Evolutionary conservation across 1,284 basidiomycete species (phyloP), one percentile per base, ranked within the genome.

Genomic region (Leccinum pachyderme): DNA sequence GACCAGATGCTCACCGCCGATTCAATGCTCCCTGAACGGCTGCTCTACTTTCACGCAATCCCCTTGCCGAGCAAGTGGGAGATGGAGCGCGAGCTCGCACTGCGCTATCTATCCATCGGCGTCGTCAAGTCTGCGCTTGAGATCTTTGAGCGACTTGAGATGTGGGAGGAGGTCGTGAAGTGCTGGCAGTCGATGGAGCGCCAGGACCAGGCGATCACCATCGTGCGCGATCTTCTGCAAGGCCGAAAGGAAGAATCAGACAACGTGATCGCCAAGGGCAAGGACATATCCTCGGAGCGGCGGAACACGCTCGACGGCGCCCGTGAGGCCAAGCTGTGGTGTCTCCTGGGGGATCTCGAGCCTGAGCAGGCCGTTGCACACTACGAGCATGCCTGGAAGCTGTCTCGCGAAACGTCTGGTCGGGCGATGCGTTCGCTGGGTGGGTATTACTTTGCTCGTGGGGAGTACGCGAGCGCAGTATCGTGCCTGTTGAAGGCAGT

Each of bases 131-230:
- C 90, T 3, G 93, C 95, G 0, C 75, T 97, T 49, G 93, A 91
- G 70, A 94, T 97, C 55, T 98, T 94, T 69, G 89, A 93, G 71
- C 81, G 91, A 45, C 77, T 96, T 55, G 93, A 98, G 74, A 94
- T 97, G 93, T 98, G 94, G 94, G 95, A 96, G 73, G 91, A 97
- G 60, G 94, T 90, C 7, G 92, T 93, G 27, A 80, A 82, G 58
- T 97, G 95, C 70, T 89, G 88, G 77, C 84, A 87, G 59, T 77
- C 84, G 27, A 80, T 95, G 73, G 95, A 95, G 61, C 77, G 82
- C 55, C 82, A 81, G 11, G 89, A 90, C 54, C 85, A 84, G 65
- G 95, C 87, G 1, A 79, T 93, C 57, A 70, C 77, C 1, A 83
- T 97, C 65, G 91, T 97, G 25, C 80, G 81, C 27, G 93, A 95